These are phyloP conservation scores for Lachancea nothofagi DNA, from an alignment of 805 yeast species.

Conservation along the genomic window DNA sequence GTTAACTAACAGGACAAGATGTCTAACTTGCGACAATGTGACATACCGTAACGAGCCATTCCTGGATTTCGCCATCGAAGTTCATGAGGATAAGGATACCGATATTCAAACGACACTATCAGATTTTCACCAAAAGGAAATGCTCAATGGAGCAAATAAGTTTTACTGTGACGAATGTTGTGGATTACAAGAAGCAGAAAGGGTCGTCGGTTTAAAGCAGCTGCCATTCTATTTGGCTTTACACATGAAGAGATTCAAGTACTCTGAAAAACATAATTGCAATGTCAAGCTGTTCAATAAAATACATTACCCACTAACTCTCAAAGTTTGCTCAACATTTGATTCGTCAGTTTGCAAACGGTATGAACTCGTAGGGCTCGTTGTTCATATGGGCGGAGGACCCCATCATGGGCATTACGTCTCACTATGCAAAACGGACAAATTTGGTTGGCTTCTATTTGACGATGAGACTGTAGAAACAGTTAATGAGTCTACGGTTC, in stretches of 20 bases:
- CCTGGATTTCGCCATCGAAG: constrained; percentile 79
- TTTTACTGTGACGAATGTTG: constrained; percentile 89
- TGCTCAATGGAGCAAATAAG: constrained; percentile 80
- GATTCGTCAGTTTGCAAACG: constrained; percentile 42
- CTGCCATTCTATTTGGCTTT: constrained; percentile 75
- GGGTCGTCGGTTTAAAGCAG: constrained; percentile 72
- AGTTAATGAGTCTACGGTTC: constrained; percentile 76
- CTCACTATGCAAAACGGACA: constrained; percentile 70
- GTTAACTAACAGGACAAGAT: constrained; percentile 80
- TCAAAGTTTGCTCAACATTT: constrained; percentile 55
- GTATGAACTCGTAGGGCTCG: constrained; percentile 79
- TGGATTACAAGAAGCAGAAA: constrained; percentile 89
- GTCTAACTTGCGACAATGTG: constrained; percentile 80
- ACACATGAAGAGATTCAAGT: constrained; percentile 88
- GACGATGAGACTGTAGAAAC: constrained; percentile 94
- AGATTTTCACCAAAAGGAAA: constrained; percentile 72
- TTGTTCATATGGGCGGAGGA: constrained; percentile 95
- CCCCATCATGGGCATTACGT: constrained; percentile 98
- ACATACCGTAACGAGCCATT: constrained; percentile 82
- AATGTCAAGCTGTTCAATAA: constrained; percentile 84
- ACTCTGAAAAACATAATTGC: constrained; percentile 72
- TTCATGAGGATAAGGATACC: constrained; percentile 69
- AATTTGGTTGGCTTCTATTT: constrained; percentile 82
- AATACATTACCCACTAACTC: constrained; percentile 68
- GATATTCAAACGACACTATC: constrained; percentile 45